phyloP scores from a whole-genome alignment of 768 basidiomycete genomes.

The Rhodosporidiobolus odoratus region DNA sequence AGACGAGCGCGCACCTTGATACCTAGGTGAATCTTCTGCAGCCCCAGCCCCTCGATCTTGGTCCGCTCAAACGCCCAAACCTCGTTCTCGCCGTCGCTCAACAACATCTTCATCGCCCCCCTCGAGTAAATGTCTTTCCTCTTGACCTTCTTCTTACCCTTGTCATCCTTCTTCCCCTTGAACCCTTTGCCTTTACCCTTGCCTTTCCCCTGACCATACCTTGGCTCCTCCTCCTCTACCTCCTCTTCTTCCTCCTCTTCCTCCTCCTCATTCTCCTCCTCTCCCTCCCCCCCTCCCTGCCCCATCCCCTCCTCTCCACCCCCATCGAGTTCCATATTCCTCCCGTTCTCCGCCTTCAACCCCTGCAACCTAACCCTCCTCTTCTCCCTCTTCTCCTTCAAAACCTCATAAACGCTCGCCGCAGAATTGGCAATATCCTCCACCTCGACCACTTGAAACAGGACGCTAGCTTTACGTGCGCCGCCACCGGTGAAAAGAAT shows the following conservation, averaged over 20 bases:
- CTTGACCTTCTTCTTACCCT: too few relatives aligned
- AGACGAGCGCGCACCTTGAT: conserved; percentile 23
- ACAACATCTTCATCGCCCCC: conserved; percentile 15
- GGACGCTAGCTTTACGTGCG: not conserved
- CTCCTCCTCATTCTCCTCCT: not conserved
- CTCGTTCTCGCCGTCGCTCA: conserved; percentile 17
- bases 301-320: not conserved
- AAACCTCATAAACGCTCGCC: not conserved
- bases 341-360: not conserved
- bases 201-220: not conserved
- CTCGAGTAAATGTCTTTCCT: too few relatives aligned
- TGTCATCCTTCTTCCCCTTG: not conserved
- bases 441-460: conserved; percentile 5
- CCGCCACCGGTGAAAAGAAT: not conserved
- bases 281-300: not conserved
- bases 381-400: conserved; percentile 18
- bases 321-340: not conserved
- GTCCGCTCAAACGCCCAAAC: conserved; percentile 17
- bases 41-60: conserved; percentile 9
- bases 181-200: too few relatives aligned
- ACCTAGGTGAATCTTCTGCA: conserved; percentile 27
- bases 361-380: not conserved
- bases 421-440: conserved; percentile 18
- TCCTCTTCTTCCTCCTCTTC: not conserved
- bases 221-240: not conserved